These are phyloP conservation scores for Geosmithia flava DNA, from an alignment of 2,329 filamentous ascomycete species.

Conservation along the genomic window DNA sequence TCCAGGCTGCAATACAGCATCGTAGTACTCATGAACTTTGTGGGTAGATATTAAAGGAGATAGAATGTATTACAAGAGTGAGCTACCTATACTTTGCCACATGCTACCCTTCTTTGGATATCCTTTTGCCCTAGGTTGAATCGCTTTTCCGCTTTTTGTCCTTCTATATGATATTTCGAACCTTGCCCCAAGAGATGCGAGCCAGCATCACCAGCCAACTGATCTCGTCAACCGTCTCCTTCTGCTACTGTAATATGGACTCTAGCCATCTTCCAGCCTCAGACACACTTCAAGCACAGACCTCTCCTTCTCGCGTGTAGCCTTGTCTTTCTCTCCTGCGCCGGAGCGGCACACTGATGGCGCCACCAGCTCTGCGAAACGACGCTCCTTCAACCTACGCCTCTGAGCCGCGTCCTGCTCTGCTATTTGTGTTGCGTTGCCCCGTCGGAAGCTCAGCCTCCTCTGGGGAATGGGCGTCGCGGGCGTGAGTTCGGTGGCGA, in stretches of 20 bases:
- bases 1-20: too few relatives aligned
- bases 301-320: conserved; percentile 2
- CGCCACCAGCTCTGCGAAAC: conserved; percentile 4
- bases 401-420: conserved; percentile 3
- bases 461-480: conserved; percentile 19
- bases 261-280: conserved; percentile 3
- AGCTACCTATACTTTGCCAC: background rate
- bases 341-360: conserved; percentile 3
- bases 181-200: background rate
- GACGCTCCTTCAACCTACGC: conserved; percentile 3
- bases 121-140: background rate
- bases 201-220: background rate
- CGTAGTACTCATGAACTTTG: too few relatives aligned
- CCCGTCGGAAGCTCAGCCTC: conserved; percentile 32
- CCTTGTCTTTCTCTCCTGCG: conserved; percentile 2
- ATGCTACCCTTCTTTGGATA: background rate
- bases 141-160: background rate
- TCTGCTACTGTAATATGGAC: background rate
- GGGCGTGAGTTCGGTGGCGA: conserved; percentile 35
- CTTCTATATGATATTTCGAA: background rate
- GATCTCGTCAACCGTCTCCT: background rate
- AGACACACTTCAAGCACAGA: conserved; percentile 4
- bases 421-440: conserved; percentile 2
- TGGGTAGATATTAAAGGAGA: too few relatives aligned
- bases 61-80: background rate